Percentiles rank a stretch among this genome's conserved stretches.
Conservation (phyloP, 257 asterid species). For the Petunia axillaris region DNA sequence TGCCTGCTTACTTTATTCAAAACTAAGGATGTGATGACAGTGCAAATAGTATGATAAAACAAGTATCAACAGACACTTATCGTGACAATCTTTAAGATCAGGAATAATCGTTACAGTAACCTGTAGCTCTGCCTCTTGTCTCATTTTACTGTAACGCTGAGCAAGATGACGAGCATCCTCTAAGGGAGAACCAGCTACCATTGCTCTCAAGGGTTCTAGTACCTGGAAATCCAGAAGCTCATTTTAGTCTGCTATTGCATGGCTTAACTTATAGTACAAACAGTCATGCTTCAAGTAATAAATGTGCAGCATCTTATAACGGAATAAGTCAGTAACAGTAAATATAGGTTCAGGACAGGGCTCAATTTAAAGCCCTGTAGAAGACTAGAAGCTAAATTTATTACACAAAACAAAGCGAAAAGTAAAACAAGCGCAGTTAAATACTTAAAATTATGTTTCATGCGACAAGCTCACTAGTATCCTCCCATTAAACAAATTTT, state of each 20-base stretch:
- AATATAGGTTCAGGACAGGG: not conserved
- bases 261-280: not conserved
- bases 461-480: not conserved
- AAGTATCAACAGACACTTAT: not conserved
- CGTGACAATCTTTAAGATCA: not conserved
- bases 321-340: not conserved
- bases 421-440: not conserved
- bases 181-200: conserved; percentile 76
- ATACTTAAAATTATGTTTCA: not conserved
- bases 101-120: conserved; percentile 41
- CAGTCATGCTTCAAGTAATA: not conserved
- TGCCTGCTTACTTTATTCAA: conserved; percentile 60
- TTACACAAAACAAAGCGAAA: not conserved
- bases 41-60: not conserved
- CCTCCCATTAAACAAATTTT: not conserved
- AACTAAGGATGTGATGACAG: conserved; percentile 17
- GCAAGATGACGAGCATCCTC: conserved; percentile 99
- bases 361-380: not conserved
- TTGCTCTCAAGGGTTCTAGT: conserved; percentile 91
- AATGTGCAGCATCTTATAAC: not conserved
- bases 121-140: conserved; percentile 98
- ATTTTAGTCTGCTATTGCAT: not conserved
- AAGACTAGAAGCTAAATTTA: not conserved
- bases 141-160: conserved; percentile 93
- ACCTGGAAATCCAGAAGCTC: conserved; percentile 53